Percentiles rank a stretch among this genome's conserved stretches.
Evolutionary conservation across 2,329 filamentous ascomycete species (phyloP).

Genomic region (Aschersonia sp.): DNA sequence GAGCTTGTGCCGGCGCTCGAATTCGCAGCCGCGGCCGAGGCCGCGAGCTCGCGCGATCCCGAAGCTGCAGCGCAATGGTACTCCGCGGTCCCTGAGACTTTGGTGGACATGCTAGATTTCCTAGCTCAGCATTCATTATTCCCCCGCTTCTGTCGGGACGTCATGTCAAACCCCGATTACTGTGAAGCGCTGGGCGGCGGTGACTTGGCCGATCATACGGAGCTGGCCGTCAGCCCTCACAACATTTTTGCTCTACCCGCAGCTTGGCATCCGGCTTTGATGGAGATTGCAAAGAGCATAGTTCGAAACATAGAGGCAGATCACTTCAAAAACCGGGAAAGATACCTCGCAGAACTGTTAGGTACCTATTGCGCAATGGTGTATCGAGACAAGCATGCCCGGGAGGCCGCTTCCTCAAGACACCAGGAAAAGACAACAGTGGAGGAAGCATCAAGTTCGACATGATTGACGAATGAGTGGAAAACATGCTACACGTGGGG

Average conservation of each 20-base stretch:
- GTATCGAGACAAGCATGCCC: too few species aligned
- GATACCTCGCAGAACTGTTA: conserved; percentile 9
- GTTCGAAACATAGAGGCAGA: conserved; percentile 2
- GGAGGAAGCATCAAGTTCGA: background rate
- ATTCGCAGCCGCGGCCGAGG: conserved; percentile 7
- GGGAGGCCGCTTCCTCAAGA: background rate
- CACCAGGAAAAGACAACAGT: background rate
- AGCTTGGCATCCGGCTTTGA: conserved; percentile 4
- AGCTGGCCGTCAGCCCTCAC: conserved; percentile 5
- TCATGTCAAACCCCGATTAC: conserved; percentile 1
- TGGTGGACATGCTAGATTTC: conserved; percentile 5
- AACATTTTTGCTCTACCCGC: conserved; percentile 6
- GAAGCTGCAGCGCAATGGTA: conserved; percentile 3
- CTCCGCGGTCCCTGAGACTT: conserved; percentile 5
- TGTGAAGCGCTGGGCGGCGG: conserved; percentile 3
- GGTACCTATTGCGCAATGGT: conserved; percentile 7
- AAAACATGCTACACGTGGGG: background rate
- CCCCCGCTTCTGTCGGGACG: conserved; percentile 3
- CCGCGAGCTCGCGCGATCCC: conserved; percentile 1
- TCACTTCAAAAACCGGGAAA: conserved; percentile 9
- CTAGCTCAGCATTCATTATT: conserved; percentile 7
- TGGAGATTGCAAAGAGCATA: conserved; percentile 5
- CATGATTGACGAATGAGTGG: too few species aligned
- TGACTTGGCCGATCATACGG: background rate
- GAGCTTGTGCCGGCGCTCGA: conserved; percentile 8